Conservation (phyloP, 1,284 basidiomycete genomes). For the Ustilago curta region DNA sequence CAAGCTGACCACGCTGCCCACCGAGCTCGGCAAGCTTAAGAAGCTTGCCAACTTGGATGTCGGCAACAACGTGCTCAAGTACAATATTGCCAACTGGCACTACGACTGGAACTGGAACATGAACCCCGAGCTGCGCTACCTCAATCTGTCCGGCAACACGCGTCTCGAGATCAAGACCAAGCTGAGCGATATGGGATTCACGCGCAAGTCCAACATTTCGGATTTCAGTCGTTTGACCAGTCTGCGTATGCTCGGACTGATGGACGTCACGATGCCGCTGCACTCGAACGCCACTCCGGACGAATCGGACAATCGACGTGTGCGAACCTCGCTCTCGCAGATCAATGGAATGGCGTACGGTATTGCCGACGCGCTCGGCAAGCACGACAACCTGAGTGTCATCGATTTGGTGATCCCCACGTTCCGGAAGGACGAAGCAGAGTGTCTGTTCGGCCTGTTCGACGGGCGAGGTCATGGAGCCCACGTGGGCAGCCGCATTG, state of each 20-base stretch:
- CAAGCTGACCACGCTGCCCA: conserved; percentile 89
- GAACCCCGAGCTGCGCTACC: conserved; percentile 90
- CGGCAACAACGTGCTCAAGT: conserved; percentile 93
- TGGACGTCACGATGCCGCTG: conserved; percentile 87
- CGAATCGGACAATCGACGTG: conserved; percentile 88
- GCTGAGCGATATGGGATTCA: conserved; percentile 67
- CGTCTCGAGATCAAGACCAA: conserved; percentile 84
- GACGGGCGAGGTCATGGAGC: conserved; percentile 74
- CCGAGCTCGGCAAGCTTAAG: conserved; percentile 86
- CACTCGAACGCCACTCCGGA: conserved; percentile 76
- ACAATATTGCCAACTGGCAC: conserved; percentile 98
- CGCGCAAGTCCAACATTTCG: conserved; percentile 73
- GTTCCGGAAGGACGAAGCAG: conserved; percentile 81
- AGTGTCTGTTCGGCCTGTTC: conserved; percentile 97
- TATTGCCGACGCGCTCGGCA: conserved; percentile 92
- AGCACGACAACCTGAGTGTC: conserved; percentile 77
- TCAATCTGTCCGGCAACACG: conserved; percentile 88
- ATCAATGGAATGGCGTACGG: conserved; percentile 96
- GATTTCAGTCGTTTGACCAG: conserved; percentile 87
- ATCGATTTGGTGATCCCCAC: conserved; percentile 92
- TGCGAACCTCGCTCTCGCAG: conserved; percentile 90
- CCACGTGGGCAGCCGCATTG: conserved; percentile 74
- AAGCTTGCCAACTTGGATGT: conserved; percentile 88
- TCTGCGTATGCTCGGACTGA: conserved; percentile 89
- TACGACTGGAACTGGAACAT: conserved; percentile 99